These are phyloP conservation scores for Calonectria montana DNA, from an alignment of 2,329 filamentous ascomycete species.

Conservation along the genomic window DNA sequence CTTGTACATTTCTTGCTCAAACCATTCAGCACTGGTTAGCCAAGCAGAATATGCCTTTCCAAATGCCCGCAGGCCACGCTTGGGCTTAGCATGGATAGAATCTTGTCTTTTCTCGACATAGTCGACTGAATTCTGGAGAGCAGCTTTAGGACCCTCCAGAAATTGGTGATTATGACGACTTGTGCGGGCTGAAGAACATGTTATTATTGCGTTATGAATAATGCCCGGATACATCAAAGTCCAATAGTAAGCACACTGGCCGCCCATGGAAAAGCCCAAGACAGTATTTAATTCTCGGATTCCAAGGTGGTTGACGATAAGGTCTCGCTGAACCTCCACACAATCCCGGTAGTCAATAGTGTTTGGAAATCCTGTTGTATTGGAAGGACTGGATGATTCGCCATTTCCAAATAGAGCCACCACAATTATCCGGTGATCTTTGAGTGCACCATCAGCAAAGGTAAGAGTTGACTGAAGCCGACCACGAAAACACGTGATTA, in stretches of 20 bases:
- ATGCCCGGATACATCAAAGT: slow-evolving; percentile 55
- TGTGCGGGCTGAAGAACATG: slow-evolving; percentile 58
- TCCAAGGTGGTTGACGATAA: slow-evolving; percentile 51
- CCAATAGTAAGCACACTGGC: slow-evolving; percentile 61
- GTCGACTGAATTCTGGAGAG: slow-evolving; percentile 53
- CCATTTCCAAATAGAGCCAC: slow-evolving; percentile 60
- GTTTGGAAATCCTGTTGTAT: slow-evolving; percentile 51
- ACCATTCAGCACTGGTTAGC: slow-evolving; percentile 59
- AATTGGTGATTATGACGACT: slow-evolving; percentile 60
- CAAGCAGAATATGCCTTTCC: slow-evolving; percentile 59
- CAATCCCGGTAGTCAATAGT: slow-evolving; percentile 56
- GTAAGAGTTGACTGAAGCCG: slow-evolving; percentile 60
- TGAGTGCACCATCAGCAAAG: slow-evolving; percentile 55
- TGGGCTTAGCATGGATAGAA: slow-evolving; percentile 31
- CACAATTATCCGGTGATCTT: slow-evolving; percentile 57
- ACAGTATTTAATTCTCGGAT: slow-evolving; percentile 52
- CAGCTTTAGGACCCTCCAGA: slow-evolving; percentile 57
- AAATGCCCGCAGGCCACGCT: slow-evolving; percentile 54
- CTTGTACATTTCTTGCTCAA: slow-evolving; percentile 53
- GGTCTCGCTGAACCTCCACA: slow-evolving; percentile 53
- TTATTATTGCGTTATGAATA: slow-evolving; percentile 53
- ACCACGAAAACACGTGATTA: slow-evolving; percentile 67
- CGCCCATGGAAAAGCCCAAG: slow-evolving; percentile 62
- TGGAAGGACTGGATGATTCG: slow-evolving; percentile 60
- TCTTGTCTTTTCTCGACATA: slow-evolving; percentile 48